phyloP scores from a whole-genome alignment of 2,329 filamentous ascomycete species.

The Drechmeria coniospora region DNA sequence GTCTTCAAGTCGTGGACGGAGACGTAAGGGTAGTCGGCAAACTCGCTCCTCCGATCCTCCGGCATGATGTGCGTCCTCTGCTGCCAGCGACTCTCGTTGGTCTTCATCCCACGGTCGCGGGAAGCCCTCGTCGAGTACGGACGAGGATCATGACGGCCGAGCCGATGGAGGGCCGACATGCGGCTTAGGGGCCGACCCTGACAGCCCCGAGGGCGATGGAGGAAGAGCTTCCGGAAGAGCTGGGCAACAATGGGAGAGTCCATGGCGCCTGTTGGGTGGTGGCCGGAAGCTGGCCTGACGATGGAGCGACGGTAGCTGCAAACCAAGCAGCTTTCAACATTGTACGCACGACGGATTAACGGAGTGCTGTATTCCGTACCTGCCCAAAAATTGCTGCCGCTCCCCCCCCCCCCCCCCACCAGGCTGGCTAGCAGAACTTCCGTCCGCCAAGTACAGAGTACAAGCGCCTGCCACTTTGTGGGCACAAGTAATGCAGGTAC shows the following conservation, averaged over 20 bases:
- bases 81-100: constrained; percentile 65
- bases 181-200: constrained; percentile 9
- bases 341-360: too few species aligned
- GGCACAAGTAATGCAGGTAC: too few species aligned
- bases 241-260: constrained; percentile 65
- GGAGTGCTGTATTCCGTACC: too few species aligned
- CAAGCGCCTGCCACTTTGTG: too few species aligned
- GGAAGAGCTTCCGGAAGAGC: constrained; percentile 75
- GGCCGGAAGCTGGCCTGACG: background rate
- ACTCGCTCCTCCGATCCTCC: constrained; percentile 65
- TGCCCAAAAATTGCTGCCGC: too few species aligned
- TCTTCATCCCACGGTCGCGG: constrained; percentile 24
- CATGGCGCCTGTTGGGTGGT: constrained; percentile 33
- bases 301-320: background rate
- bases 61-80: constrained; percentile 64
- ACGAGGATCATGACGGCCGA: constrained; percentile 4
- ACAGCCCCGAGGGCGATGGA: constrained; percentile 33
- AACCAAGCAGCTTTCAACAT: background rate
- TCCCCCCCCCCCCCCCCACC: too few species aligned
- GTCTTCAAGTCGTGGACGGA: constrained; percentile 64
- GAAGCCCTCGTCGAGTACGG: constrained; percentile 15
- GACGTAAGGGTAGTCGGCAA: constrained; percentile 67
- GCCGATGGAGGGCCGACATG: constrained; percentile 6
- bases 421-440: too few species aligned
- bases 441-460: too few species aligned